These are phyloP conservation scores for Ogataea glucozyma DNA, from an alignment of 805 yeast genomes.

Conservation along the genomic window DNA sequence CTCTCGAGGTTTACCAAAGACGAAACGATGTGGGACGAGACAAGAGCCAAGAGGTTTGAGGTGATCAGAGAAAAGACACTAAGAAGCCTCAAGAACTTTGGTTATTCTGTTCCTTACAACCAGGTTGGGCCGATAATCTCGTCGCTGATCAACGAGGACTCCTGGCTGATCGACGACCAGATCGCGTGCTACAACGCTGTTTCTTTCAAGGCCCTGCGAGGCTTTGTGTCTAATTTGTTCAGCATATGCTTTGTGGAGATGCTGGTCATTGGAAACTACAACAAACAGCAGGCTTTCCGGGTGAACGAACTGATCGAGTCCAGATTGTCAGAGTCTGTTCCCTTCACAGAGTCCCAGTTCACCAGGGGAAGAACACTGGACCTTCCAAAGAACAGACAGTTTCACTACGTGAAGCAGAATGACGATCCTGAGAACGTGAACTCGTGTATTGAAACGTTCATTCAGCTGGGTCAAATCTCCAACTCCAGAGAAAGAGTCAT, in stretches of 20 bases:
- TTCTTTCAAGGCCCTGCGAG: constrained; percentile 42
- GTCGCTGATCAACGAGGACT: constrained; percentile 66
- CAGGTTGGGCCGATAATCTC: constrained; percentile 69
- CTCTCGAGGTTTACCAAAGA: constrained; percentile 46
- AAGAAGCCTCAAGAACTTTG: constrained; percentile 67
- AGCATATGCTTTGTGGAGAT: constrained; percentile 67
- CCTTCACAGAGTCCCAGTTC: constrained; percentile 45
- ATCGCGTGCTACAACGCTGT: constrained; percentile 47
- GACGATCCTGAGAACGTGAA: constrained; percentile 74
- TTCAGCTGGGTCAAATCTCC: constrained; percentile 60
- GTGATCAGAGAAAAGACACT: constrained; percentile 62
- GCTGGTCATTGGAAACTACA: constrained; percentile 76
- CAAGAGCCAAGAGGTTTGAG: constrained; percentile 61
- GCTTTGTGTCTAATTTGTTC: constrained; percentile 53
- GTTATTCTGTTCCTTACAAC: constrained; percentile 72
- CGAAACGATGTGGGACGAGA: constrained; percentile 26
- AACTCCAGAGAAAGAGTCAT: constrained; percentile 48
- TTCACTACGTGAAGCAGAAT: constrained; percentile 49
- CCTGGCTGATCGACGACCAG: constrained; percentile 68
- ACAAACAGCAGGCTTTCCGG: constrained; percentile 51
- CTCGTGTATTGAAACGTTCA: constrained; percentile 77
- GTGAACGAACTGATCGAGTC: constrained; percentile 46
- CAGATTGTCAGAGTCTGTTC: constrained; percentile 37
- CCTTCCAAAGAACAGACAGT: constrained; percentile 41
- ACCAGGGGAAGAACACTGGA: constrained; percentile 44